Base-by-base conservation (phyloP, 192 early-diverging fungal genomes). In the Backusella tuberculispora region DNA sequence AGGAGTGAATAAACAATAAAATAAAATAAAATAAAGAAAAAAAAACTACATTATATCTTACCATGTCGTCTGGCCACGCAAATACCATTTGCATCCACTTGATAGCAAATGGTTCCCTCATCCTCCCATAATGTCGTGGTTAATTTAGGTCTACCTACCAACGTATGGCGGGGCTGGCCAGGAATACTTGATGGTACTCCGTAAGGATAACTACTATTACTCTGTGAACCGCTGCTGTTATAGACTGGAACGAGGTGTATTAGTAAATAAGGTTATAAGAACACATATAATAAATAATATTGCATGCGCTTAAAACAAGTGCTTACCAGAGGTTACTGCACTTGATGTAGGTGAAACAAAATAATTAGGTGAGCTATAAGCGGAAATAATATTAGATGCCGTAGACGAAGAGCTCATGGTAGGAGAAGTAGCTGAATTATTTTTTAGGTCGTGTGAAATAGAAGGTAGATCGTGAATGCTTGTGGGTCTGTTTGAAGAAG, bases 101-200 rank as follows among this genome's bases (percentile, higher is more conserved):
- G 93, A 71, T 90, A 94, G 67, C 91, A 92, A 48, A 91, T 81
- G 3, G 93, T 94, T 44, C 87, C 84, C 82, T 94, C 93, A 82
- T 94, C 93, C 80, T 94, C 93, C 93, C 93, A 94, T 69, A 94
- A 84, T 42, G 92, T 93, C 13, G 91, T 93, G 14, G 91, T 93
- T 75, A 85, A 80, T 80, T 79, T 87, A 47, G 78, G 88, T 68
- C 77, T 84, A 69, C 72, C 81, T 37, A 76, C 34, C 14, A 76
- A 60, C 19, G 48, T 64, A 65, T 64, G 50, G 13, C 63, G 73
- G 46, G 45, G 15, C 9, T 43, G 45, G 1, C 63, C 63, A 74
- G 67, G 42, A 19, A 34, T 14, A 46, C 19, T 69, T 46, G 67
- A 26, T 19, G 42, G 42, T 24, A 69, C 2, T 69, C 67, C 67